Evolutionary conservation across 371 early-diverging fungal species (phyloP), one percentile per base, ranked within the genome.

Genomic region (Mucor indicus): DNA sequence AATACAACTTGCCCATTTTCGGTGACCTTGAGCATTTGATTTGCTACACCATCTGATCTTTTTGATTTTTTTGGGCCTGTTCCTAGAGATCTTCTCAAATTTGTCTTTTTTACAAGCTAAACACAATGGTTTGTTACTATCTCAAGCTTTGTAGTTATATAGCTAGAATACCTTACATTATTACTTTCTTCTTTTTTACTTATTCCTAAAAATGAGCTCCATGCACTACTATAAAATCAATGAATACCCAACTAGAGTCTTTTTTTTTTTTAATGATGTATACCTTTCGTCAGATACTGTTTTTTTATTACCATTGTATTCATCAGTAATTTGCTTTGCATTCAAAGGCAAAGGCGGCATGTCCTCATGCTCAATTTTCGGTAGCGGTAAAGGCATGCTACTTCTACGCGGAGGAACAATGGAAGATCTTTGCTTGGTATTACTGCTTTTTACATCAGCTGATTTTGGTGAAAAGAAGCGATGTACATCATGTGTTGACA

Each of bases 1-100:
- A 81, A 50, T 2, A 78, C 79, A 35, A 66, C 63, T 0, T 59
- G 52, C 0, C 66, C 67, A 30, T 66, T 68, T 42, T 77, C 75
- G 10, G 68, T 62, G 11, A 77, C 57, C 27, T 63, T 60, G 11
- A 75, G 36, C 17, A 67, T 10, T 24, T 53, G 45, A n/a, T n/a
- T n/a, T n/a, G n/a, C n/a, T 1, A n/a, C 29, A 16, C 29, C 27
- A 23, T 45, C 37, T 13, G 38, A 23, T 15, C 54, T 54, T 16
- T 44, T 54, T 1, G 27, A 9, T 16, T 50, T 53, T 16, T 51
- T 51, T 10, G 47, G 12, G 7, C 32, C 21, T 23, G 39, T 35
- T 47, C 50, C 50, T 40, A 45, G 27, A 8, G 50, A 56, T 50
- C 50, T 57, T 12, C 51, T 46, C 21, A 45, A 20, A 0, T 31